Conservation (phyloP, 805 yeast genomes). For the Candida orba region DNA sequence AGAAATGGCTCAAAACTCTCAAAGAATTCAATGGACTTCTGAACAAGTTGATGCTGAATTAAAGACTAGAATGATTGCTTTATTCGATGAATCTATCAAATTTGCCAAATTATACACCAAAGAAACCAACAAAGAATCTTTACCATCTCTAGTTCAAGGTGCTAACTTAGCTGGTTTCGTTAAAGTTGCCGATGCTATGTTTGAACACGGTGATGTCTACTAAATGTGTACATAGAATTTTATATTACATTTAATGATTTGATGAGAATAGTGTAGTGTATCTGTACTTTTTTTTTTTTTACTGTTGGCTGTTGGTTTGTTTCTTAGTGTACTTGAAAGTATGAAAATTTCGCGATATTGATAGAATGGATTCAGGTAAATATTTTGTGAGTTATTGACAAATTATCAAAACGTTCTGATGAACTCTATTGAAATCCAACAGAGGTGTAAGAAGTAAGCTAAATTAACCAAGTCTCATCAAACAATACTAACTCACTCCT, state of each 20-base stretch:
- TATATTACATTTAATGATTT: slow-evolving; percentile 7
- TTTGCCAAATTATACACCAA: slow-evolving; percentile 78
- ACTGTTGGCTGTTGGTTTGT: no score
- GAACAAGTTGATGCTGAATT: slow-evolving; percentile 91
- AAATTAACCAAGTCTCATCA: no score
- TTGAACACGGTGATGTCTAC: slow-evolving; percentile 83
- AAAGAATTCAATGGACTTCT: slow-evolving; percentile 81
- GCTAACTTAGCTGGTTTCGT: slow-evolving; percentile 99
- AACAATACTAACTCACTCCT: not conserved
- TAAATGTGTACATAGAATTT: slow-evolving; percentile 15
- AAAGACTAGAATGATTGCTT: slow-evolving; percentile 85
- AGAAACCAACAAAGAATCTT: slow-evolving; percentile 53
- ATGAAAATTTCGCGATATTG: not conserved
- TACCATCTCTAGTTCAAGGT: slow-evolving; percentile 96
- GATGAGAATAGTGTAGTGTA: not conserved
- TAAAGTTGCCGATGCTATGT: slow-evolving; percentile 98
- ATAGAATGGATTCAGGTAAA: not conserved
- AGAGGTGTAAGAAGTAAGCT: slow-evolving; percentile 1
- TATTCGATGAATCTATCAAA: slow-evolving; percentile 87
- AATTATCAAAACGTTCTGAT: not conserved
- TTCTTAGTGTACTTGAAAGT: no score
- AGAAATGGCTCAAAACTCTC: slow-evolving; percentile 99
- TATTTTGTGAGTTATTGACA: no score
- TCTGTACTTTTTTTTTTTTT: no score
- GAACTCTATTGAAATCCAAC: not conserved